These are phyloP conservation scores for Zostera marina DNA, from an alignment of 116 monocot species.

Conservation along the genomic window DNA sequence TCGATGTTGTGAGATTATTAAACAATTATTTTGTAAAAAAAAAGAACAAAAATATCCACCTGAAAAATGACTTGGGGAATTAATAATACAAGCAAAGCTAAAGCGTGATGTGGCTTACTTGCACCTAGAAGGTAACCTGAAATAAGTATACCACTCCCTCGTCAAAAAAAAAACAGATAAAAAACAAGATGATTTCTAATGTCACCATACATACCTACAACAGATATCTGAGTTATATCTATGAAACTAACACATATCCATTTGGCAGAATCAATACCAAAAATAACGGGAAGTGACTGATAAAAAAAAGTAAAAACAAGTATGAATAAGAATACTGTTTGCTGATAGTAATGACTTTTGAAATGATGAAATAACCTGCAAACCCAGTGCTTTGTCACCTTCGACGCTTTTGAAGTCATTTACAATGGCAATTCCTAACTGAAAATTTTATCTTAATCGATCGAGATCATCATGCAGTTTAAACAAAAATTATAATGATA, in stretches of 20 bases:
- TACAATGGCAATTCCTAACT: slow-evolving; percentile 92
- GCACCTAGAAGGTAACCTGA: slow-evolving; percentile 65
- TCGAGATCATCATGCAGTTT: too few relatives aligned
- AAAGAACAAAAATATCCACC: slow-evolving; percentile 16
- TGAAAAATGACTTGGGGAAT: slow-evolving; percentile 75
- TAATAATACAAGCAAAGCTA: slow-evolving; percentile 61
- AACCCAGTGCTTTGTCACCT: slow-evolving; percentile 81
- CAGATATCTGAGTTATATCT: slow-evolving; percentile 84
- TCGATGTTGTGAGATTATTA: background rate
- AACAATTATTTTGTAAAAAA: background rate
- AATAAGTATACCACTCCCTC: slow-evolving; percentile 1
- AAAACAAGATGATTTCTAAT: background rate
- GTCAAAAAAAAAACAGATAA: too few relatives aligned
- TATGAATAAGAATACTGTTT: background rate
- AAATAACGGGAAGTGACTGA: slow-evolving; percentile 93
- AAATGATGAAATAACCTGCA: slow-evolving; percentile 40
- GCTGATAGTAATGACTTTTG: background rate
- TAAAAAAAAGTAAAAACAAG: slow-evolving; percentile 2
- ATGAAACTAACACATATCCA: slow-evolving; percentile 98
- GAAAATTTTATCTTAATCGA: slow-evolving; percentile 3
- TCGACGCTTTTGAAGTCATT: slow-evolving; percentile 99
- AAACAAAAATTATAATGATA: background rate
- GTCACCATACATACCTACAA: slow-evolving; percentile 42
- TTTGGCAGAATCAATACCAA: slow-evolving; percentile 82
- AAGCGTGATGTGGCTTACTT: slow-evolving; percentile 58